Percentiles rank a stretch among this genome's conserved stretches.
These are phyloP conservation scores for Spathaspora sp. DNA, from an alignment of 1,139 yeast genomes.

Conservation along the genomic window DNA sequence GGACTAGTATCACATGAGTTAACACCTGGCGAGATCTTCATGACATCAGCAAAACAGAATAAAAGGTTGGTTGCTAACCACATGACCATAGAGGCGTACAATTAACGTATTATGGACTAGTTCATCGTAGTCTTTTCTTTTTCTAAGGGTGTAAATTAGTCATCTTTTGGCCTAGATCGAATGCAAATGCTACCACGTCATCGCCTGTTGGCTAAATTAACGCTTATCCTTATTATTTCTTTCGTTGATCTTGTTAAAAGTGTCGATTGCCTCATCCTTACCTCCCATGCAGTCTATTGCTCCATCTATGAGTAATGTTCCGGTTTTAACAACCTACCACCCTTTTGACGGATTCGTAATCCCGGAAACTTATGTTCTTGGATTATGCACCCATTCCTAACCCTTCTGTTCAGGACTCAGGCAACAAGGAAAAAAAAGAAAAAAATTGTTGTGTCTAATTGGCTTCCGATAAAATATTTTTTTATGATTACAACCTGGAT, in stretches of 20 bases:
- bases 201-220: not conserved
- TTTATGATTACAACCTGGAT: not conserved
- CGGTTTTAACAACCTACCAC: not conserved
- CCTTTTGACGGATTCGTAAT: constrained; percentile 1
- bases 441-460: not conserved
- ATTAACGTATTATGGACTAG: not conserved
- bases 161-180: not conserved
- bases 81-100: not conserved
- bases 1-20: not conserved
- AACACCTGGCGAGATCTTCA: not conserved
- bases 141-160: not conserved
- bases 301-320: not conserved
- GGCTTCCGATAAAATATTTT: constrained; percentile 2
- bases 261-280: not conserved
- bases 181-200: not conserved
- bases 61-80: not conserved
- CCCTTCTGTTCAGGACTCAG: not conserved
- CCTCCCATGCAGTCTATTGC: not conserved
- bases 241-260: not conserved
- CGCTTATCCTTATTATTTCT: not conserved
- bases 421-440: not conserved
- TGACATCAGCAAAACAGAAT: not conserved
- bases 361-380: not conserved
- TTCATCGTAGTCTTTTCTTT: not conserved
- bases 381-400: not conserved